A percentile compares a stretch with the other conserved stretches of the same genome.
phyloP scores from a whole-genome alignment of 73 alveolate species.

The Paramecium octaurelia region DNA sequence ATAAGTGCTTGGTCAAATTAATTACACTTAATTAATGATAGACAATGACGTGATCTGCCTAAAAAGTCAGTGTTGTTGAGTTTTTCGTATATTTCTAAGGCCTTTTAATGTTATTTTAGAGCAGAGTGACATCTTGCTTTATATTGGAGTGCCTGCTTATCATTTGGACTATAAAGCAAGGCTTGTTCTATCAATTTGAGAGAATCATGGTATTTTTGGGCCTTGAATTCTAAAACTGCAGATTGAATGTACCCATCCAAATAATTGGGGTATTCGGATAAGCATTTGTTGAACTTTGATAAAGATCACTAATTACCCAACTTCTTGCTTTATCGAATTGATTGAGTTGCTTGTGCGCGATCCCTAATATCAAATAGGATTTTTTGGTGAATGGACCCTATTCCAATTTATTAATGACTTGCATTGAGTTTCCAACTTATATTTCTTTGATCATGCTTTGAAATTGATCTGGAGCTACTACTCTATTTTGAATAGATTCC shows the following conservation, averaged over 20 bases:
- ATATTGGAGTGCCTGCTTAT: background rate
- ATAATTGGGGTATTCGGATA: background rate
- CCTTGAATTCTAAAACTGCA: background rate
- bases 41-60: background rate
- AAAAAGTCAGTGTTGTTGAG: background rate
- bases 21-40: background rate
- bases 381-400: slow-evolving; percentile 18
- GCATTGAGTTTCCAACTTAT: background rate
- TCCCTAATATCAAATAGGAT: background rate
- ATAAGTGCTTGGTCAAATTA: background rate
- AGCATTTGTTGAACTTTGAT: background rate
- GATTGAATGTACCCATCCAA: background rate
- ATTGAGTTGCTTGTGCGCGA: background rate
- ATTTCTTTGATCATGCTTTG: background rate
- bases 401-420: slow-evolving; percentile 11
- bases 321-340: slow-evolving; percentile 16
- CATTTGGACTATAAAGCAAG: background rate
- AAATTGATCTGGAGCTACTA: background rate
- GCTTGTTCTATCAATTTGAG: background rate
- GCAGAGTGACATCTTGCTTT: slow-evolving; percentile 22
- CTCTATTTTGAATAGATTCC: background rate
- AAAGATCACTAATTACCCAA: background rate
- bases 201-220: background rate
- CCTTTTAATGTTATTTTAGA: background rate
- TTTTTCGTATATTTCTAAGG: slow-evolving; percentile 37